Evolutionary conservation across 768 basidiomycete species (phyloP).

Genomic region (Mrakia gelida): DNA sequence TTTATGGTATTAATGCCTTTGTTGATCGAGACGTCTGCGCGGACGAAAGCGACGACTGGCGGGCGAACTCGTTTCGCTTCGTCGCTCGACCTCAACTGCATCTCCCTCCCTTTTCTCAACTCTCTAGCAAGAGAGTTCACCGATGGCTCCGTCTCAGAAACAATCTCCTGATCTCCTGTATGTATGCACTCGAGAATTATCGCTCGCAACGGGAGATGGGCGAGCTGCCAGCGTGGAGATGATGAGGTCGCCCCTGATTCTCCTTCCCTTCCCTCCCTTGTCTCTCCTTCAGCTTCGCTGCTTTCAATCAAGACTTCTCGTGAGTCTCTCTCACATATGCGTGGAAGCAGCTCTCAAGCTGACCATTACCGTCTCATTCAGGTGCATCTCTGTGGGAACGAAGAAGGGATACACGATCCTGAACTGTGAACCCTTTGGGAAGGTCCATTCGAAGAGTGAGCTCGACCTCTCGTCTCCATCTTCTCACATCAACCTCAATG

Average conservation of each 20-base stretch:
- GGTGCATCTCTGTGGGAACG: slow-evolving; percentile 91
- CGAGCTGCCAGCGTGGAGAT: background rate
- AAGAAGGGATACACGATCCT: slow-evolving; percentile 94
- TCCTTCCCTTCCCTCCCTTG: background rate
- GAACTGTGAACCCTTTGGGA: slow-evolving; percentile 95
- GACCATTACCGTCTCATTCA: slow-evolving; percentile 17
- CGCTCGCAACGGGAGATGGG: background rate
- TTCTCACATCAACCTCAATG: background rate
- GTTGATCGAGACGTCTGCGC: background rate
- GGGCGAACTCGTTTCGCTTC: background rate
- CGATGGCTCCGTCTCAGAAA: slow-evolving; percentile 9
- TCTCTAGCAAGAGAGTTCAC: background rate
- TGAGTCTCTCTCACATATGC: slow-evolving; percentile 47
- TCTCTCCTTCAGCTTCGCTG: slow-evolving; percentile 28
- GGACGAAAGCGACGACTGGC: background rate
- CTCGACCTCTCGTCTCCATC: slow-evolving; percentile 34
- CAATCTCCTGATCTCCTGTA: slow-evolving; percentile 17
- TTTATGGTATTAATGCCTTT: background rate
- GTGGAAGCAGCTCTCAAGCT: background rate
- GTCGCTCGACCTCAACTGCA: background rate
- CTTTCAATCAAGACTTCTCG: slow-evolving; percentile 96
- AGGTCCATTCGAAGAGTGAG: slow-evolving; percentile 91
- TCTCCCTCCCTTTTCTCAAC: background rate
- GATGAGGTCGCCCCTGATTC: background rate
- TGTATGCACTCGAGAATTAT: background rate